Base-by-base conservation (phyloP, 2,329 filamentous ascomycete genomes). In the Calonectria hongkongensis region DNA sequence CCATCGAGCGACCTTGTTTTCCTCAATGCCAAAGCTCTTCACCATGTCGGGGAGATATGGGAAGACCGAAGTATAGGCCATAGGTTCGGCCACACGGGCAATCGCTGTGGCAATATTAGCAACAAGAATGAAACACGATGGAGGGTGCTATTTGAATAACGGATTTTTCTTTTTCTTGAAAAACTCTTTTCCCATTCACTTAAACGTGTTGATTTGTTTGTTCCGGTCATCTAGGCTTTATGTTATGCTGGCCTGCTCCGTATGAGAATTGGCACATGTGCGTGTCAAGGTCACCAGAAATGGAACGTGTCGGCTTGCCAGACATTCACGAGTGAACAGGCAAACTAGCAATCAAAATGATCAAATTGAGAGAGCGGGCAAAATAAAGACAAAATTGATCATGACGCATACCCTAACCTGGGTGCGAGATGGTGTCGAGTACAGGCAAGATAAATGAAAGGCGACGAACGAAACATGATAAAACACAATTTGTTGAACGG, bases 31-130 rank as follows among this genome's bases (percentile, higher is more conserved):
- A 75, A 97, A 95, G 81, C 92, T 93, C 78, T 92, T 89, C 70
- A 98, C 94, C 94, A 98, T 97, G 84, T 96, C 94, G 13, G 94
- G 94, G 75, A 93, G 88, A 77, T 88, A 89, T 81, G 93, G 93
- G 73, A 92, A 92, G 75, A 94, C 91, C 28, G 92, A 94, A 16
- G 93, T 95, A 78, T 94, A 87, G 9, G 93, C 90, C 73, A 93
- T 85, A 10, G 94, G 94, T 82, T 96, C 94, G 73, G 94, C 92
- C 80, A 96, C 94, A 80, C 94, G 90, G 81, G 93, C 94, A 86
- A 95, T 89, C 82, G 93, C 94, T 95, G 77, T 71, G 39, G 16
- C 18, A 54, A 70, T 73, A 80, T 87, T 80, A 87, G 85, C 79
- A 72, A 70, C 39, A 60, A 76, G 69, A 68, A 72, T 36, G 30